Percentiles rank a stretch among this genome's conserved stretches.
phyloP scores from a whole-genome alignment of 352 stramenopile genomes.

The Pythium sukuiense region DNA sequence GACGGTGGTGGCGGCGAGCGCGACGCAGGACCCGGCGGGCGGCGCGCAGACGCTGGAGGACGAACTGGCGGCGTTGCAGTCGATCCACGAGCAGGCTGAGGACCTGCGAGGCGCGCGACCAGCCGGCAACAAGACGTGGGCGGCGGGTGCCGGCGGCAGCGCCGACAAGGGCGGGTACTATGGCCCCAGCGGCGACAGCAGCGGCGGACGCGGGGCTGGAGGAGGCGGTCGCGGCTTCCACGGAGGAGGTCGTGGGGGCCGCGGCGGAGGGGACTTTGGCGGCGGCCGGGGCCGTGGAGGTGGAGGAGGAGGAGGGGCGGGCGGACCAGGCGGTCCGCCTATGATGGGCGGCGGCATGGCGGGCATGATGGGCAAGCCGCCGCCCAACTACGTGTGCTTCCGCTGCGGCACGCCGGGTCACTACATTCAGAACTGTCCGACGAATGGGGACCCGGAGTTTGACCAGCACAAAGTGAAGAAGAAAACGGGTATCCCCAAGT shows the following conservation, averaged over 20 bases:
- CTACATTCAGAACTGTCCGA: constrained; percentile 89
- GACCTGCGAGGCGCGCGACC: constrained; percentile 67
- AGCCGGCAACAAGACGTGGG: constrained; percentile 87
- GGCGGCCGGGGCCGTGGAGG: constrained; percentile 26
- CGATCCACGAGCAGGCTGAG: constrained; percentile 84
- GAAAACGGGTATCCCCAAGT: constrained; percentile 87
- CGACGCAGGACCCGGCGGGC: constrained; percentile 21
- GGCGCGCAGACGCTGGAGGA: constrained; percentile 85
- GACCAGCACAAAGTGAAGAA: constrained; percentile 89
- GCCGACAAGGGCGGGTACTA: constrained; percentile 81
- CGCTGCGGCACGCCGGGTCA: constrained; percentile 81
- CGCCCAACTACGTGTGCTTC: constrained; percentile 85
- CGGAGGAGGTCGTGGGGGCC: constrained; percentile 16
- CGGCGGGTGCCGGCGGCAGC: constrained; percentile 68
- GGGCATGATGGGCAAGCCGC: constrained; percentile 63
- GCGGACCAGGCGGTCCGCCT: constrained; percentile 9
- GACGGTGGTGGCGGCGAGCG: constrained; percentile 22
- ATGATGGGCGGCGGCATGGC: constrained; percentile 30
- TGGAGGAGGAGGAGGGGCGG: constrained; percentile 15
- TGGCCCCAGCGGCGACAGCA: constrained; percentile 46
- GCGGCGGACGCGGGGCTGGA: constrained; percentile 42
- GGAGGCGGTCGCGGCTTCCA: constrained; percentile 17
- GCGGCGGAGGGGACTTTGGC: constrained; percentile 21
- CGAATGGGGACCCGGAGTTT: constrained; percentile 86
- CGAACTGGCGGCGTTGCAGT: constrained; percentile 76